A percentile compares a stretch with the other conserved stretches of the same genome.
phyloP scores from a whole-genome alignment of 2,329 filamentous ascomycete genomes.

The Chaetomium olivaceum region DNA sequence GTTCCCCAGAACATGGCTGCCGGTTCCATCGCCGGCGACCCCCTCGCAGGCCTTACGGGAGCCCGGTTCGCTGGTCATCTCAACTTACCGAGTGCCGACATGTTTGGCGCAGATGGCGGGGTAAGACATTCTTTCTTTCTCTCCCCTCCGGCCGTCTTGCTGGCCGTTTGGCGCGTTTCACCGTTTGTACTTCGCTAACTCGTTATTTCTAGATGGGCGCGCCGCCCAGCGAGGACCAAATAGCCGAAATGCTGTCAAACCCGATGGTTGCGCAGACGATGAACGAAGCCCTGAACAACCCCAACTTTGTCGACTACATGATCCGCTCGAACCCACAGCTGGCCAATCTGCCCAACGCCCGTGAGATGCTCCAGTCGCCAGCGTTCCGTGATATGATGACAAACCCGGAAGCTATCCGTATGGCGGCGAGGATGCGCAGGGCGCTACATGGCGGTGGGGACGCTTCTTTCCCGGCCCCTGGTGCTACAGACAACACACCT shows the following conservation, averaged over 20 bases:
- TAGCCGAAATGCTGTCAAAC: slow-evolving; percentile 84
- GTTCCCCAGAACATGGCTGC: slow-evolving; percentile 77
- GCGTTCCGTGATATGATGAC: slow-evolving; percentile 91
- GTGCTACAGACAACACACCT: slow-evolving; percentile 83
- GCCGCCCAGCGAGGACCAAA: slow-evolving; percentile 74
- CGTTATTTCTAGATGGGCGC: slow-evolving; percentile 73
- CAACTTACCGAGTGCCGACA: slow-evolving; percentile 79
- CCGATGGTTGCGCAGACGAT: slow-evolving; percentile 83
- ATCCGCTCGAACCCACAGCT: slow-evolving; percentile 87
- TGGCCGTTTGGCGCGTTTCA: not conserved
- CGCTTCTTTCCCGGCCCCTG: slow-evolving; percentile 80
- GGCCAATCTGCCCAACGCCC: slow-evolving; percentile 70
- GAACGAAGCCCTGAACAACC: slow-evolving; percentile 94
- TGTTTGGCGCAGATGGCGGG: slow-evolving; percentile 92
- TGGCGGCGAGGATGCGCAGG: slow-evolving; percentile 80
- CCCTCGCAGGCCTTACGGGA: slow-evolving; percentile 85
- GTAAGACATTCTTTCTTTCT: slow-evolving; percentile 58
- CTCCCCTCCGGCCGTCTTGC: not conserved
- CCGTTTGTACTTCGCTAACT: slow-evolving; percentile 14
- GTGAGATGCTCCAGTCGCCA: slow-evolving; percentile 84
- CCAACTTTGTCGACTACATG: slow-evolving; percentile 91
- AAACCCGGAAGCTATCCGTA: slow-evolving; percentile 79
- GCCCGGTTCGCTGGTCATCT: slow-evolving; percentile 92
- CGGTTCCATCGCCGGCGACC: slow-evolving; percentile 76
- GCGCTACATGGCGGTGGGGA: slow-evolving; percentile 58